These are phyloP conservation scores for Calonectria honghensis DNA, from an alignment of 2,329 filamentous ascomycete genomes.

Conservation along the genomic window DNA sequence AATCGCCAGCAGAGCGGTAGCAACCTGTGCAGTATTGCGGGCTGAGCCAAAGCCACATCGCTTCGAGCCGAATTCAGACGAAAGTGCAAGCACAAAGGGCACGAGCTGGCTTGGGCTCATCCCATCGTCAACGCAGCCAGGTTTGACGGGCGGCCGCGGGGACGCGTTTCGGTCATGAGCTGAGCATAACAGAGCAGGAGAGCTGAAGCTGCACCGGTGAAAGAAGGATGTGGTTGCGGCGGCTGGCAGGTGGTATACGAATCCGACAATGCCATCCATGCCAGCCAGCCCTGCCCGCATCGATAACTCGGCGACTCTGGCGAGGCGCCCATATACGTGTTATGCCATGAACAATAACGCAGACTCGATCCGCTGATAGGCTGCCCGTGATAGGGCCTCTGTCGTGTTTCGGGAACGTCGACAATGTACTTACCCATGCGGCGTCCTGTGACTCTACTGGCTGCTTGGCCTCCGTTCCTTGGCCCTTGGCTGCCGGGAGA, in stretches of 20 bases:
- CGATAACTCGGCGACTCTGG: constrained; percentile 11
- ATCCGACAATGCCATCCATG: constrained; percentile 26
- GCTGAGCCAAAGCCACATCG: constrained; percentile 29
- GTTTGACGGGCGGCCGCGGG: constrained; percentile 14
- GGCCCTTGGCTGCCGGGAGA: constrained; percentile 9
- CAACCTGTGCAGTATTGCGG: constrained; percentile 18
- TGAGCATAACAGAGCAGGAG: not conserved
- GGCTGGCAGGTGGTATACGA: constrained; percentile 24
- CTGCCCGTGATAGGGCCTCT: constrained; percentile 9
- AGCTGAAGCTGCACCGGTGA: constrained; percentile 9
- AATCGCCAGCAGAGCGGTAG: constrained; percentile 2
- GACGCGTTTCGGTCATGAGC: constrained; percentile 28
- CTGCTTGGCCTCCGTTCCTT: constrained; percentile 5
- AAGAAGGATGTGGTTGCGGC: constrained; percentile 26
- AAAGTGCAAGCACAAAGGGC: constrained; percentile 7
- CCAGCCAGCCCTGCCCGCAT: constrained; percentile 19
- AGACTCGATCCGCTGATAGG: constrained; percentile 26
- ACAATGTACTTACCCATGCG: constrained; percentile 17
- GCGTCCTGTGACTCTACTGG: constrained; percentile 20
- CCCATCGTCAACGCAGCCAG: constrained; percentile 2
- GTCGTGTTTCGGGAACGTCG: constrained; percentile 30
- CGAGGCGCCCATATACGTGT: constrained; percentile 4
- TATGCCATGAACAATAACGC: constrained; percentile 20
- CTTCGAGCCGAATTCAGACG: constrained; percentile 21
- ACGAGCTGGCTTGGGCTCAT: constrained; percentile 29